Evolutionary conservation across 2,329 filamentous ascomycete species (phyloP).

Genomic region (Microascus cirrosus): DNA sequence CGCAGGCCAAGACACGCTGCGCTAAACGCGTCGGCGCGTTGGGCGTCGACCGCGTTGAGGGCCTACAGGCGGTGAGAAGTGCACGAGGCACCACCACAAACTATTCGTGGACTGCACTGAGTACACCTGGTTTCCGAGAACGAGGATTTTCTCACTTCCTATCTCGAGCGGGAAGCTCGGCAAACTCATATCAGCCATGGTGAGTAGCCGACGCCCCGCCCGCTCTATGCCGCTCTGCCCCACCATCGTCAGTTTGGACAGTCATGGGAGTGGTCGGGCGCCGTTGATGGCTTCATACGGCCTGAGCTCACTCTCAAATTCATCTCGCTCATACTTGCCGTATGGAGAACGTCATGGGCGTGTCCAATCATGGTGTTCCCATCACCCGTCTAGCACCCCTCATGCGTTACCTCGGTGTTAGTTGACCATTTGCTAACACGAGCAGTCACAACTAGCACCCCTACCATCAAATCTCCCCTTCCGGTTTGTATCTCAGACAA

Average conservation of each 20-base stretch:
- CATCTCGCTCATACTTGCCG: background rate
- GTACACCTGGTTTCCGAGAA: too few species aligned
- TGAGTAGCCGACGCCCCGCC: background rate
- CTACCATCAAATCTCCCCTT: constrained; percentile 81
- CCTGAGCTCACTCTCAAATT: background rate
- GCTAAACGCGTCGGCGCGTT: too few species aligned
- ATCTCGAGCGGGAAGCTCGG: background rate
- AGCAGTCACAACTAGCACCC: constrained; percentile 78
- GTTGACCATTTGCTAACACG: background rate
- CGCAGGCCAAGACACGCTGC: too few species aligned
- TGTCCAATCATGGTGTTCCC: background rate
- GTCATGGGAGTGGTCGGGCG: background rate
- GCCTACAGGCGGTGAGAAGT: too few species aligned
- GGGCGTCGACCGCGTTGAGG: too few species aligned
- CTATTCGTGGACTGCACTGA: too few species aligned
- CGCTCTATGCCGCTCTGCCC: background rate
- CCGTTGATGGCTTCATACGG: background rate
- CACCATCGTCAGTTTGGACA: background rate
- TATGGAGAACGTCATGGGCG: background rate
- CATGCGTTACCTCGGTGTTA: background rate
- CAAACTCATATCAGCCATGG: background rate
- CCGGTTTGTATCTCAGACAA: constrained; percentile 89
- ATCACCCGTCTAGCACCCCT: background rate
- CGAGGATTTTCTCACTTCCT: too few species aligned
- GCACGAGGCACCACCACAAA: too few species aligned